These are phyloP conservation scores for Pseudogymnoascus sp. DNA, from an alignment of 2,329 filamentous ascomycete species.

Conservation along the genomic window DNA sequence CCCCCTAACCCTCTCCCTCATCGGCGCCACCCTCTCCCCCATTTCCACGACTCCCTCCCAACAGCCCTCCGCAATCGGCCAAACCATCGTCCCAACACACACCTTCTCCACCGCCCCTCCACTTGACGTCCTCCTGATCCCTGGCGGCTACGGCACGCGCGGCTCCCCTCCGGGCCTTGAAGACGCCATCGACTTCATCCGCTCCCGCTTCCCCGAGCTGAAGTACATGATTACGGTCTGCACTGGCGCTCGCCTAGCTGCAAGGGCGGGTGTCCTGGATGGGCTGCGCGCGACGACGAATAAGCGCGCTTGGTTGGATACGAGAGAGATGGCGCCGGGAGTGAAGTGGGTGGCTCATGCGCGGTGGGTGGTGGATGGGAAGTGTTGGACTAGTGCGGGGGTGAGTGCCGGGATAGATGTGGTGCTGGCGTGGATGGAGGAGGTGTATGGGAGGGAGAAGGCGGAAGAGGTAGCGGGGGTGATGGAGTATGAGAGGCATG, in stretches of 20 bases:
- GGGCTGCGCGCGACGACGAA: slow-evolving; percentile 57
- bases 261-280: slow-evolving; percentile 51
- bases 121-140: slow-evolving; percentile 58
- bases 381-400: slow-evolving; percentile 58
- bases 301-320: slow-evolving; percentile 47
- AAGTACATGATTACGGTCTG: slow-evolving; percentile 57
- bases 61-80: slow-evolving; percentile 20
- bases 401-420: slow-evolving; percentile 56
- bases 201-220: slow-evolving; percentile 36
- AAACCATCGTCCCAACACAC: slow-evolving; percentile 40
- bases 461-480: slow-evolving; percentile 40
- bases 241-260: slow-evolving; percentile 53
- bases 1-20: slow-evolving; percentile 26
- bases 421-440: slow-evolving; percentile 47
- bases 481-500: slow-evolving; percentile 51
- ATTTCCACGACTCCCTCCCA: slow-evolving; percentile 17
- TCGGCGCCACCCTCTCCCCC: slow-evolving; percentile 26
- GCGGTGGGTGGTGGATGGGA: slow-evolving; percentile 57
- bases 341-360: slow-evolving; percentile 54
- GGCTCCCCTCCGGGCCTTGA: slow-evolving; percentile 24
- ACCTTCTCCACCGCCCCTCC: slow-evolving; percentile 40
- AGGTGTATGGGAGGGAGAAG: slow-evolving; percentile 43
- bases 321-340: slow-evolving; percentile 38
- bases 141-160: slow-evolving; percentile 49
- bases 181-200: slow-evolving; percentile 38